A percentile compares a stretch with the other conserved stretches of the same genome.
Evolutionary conservation across 2,329 filamentous ascomycete genomes (phyloP).

Genomic region (Corinectria fuckeliana): DNA sequence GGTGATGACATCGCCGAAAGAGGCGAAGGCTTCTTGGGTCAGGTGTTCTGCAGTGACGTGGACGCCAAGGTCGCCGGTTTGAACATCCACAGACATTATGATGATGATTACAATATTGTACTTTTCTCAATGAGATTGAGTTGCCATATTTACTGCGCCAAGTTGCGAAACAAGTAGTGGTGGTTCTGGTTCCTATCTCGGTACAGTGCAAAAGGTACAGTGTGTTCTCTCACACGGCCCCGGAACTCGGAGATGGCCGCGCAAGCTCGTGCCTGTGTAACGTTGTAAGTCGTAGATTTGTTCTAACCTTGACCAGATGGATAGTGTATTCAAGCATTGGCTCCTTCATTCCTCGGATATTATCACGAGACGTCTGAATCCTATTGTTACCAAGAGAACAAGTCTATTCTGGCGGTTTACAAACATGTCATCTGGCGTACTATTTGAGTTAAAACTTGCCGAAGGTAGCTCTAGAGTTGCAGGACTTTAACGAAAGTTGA

Average conservation of each 20-base stretch:
- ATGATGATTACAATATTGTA: neutral
- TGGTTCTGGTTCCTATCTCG: constrained; percentile 1
- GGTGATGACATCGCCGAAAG: constrained; percentile 83
- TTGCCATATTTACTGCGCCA: neutral
- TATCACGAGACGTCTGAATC: too few relatives aligned
- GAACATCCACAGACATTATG: constrained; percentile 38
- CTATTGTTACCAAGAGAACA: too few relatives aligned
- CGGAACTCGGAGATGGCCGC: constrained; percentile 62
- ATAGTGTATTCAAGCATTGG: neutral
- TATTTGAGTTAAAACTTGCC: too few relatives aligned
- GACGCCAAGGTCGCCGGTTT: constrained; percentile 33
- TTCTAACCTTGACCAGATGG: neutral
- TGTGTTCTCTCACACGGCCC: constrained; percentile 41
- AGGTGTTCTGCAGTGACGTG: constrained; percentile 68
- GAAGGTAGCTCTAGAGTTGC: too few relatives aligned
- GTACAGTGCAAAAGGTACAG: constrained; percentile 1
- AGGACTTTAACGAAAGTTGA: too few relatives aligned
- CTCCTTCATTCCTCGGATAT: neutral
- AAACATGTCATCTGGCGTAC: too few relatives aligned
- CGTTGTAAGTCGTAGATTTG: constrained; percentile 46
- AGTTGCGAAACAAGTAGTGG: neutral
- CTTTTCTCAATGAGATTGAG: neutral
- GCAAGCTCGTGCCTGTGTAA: constrained; percentile 72
- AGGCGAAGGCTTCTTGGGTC: constrained; percentile 70
- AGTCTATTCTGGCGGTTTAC: too few relatives aligned